Conservation (phyloP, 1,284 basidiomycete species). For the Pseudozyma thailandica region DNA sequence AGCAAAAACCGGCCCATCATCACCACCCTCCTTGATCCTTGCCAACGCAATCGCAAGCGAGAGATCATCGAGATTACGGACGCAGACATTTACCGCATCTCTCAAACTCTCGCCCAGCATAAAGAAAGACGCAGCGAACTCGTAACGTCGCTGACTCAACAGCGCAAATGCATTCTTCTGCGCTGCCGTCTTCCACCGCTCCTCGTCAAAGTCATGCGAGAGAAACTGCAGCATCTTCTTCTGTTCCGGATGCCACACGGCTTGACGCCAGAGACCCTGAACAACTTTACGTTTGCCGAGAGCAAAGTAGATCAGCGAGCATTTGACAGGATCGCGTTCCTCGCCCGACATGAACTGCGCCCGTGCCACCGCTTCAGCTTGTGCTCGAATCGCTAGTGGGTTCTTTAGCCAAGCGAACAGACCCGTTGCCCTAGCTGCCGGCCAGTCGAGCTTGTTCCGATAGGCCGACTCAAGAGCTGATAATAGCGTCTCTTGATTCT, state of each 20-base stretch:
- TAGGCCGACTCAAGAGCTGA: slow-evolving; percentile 78
- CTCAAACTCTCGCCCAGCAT: slow-evolving; percentile 86
- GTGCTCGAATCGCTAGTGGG: slow-evolving; percentile 73
- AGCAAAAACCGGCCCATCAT: slow-evolving; percentile 81
- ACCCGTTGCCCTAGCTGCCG: slow-evolving; percentile 84
- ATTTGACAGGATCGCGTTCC: slow-evolving; percentile 81
- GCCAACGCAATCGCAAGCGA: slow-evolving; percentile 88
- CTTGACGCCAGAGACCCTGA: slow-evolving; percentile 93
- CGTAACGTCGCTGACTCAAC: slow-evolving; percentile 72
- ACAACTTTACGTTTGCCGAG: slow-evolving; percentile 90
- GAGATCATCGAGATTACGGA: slow-evolving; percentile 87
- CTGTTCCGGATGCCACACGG: slow-evolving; percentile 92
- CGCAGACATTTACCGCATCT: slow-evolving; percentile 90
- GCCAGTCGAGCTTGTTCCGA: slow-evolving; percentile 85
- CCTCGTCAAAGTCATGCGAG: slow-evolving; percentile 84
- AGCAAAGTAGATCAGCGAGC: slow-evolving; percentile 93
- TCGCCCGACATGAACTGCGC: slow-evolving; percentile 82
- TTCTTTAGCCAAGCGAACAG: slow-evolving; percentile 84
- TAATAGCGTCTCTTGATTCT: slow-evolving; percentile 85
- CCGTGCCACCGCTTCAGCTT: slow-evolving; percentile 89
- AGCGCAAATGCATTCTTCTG: slow-evolving; percentile 96
- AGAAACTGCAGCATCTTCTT: slow-evolving; percentile 90
- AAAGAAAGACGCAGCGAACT: slow-evolving; percentile 93
- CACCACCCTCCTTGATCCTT: slow-evolving; percentile 79
- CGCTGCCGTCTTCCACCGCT: slow-evolving; percentile 91